Evolutionary conservation across 192 early-diverging fungal species (phyloP), one percentile per base, ranked within the genome.

Genomic region (Coemansia sp.): DNA sequence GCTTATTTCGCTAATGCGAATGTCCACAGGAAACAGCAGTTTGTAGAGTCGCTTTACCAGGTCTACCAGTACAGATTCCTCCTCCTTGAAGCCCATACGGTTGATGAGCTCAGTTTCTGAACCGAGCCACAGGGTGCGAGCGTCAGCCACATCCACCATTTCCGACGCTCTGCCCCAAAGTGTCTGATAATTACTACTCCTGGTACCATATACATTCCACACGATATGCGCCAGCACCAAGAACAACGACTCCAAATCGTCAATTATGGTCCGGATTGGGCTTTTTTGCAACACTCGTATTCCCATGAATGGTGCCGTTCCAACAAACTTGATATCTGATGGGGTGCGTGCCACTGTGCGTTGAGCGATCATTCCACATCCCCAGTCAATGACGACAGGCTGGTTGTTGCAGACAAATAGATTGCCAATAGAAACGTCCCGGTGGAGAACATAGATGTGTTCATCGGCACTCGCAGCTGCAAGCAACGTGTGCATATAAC

Each of bases 361-460:
- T 1, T 8, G 9, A 2, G 8, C 11, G 15, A 62, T 5, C 5
- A 12, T 24, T 7, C 47, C 60, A 27, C 47, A 51, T 8, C 47
- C 60, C 60, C 60, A 62, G 22, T 62, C 60, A 17, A 62, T 62
- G 4, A 62, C n/a, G 9, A 12, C 14, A 8, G 47, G 47, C 4
- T 17, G 27, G 9, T 29, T 19, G 4, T 35, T 14, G 29, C 19
- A 7, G 4, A 62, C 60, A 45, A 62, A 12, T 14, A 62, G 49
- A 23, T 62, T 62, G 15, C 25, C 48, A 25, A 62, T 62, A 2
- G 47, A 62, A 25, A 62, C 49, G 60, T 62, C 60, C n/a, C 47
- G n/a, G 49, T 62, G 60, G 10, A 62, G 24, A 2, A 50, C 15
- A 50, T 21, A 62, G 0, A 23, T 9, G 23, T 50, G 4, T 2